A percentile compares a stretch with the other conserved stretches of the same genome.
Conservation (phyloP, 768 basidiomycete species). For the Auriscalpium vulgare region DNA sequence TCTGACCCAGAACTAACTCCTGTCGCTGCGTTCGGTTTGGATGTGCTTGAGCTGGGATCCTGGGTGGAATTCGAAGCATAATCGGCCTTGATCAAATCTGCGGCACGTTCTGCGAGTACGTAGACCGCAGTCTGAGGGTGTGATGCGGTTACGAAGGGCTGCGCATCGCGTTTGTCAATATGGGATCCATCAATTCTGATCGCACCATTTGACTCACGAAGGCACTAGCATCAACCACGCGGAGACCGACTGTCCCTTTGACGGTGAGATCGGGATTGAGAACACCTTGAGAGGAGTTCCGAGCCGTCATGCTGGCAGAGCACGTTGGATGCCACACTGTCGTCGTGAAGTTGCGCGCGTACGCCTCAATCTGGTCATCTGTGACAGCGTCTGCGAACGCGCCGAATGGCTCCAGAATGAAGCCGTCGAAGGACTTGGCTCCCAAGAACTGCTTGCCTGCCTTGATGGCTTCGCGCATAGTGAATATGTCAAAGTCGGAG, state of each 20-base stretch:
- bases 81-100: too few species aligned
- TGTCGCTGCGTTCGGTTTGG: too few species aligned
- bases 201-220: conserved; percentile 1
- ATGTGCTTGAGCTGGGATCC: too few species aligned
- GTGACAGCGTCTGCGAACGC: conserved; percentile 6
- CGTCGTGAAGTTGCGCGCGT: neutral
- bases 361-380: conserved; percentile 9
- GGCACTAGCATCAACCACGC: conserved; percentile 13
- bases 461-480: conserved; percentile 23
- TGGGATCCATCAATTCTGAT: too few species aligned
- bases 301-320: neutral
- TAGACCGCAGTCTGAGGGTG: too few species aligned
- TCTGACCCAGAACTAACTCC: too few species aligned
- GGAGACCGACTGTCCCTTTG: conserved; percentile 9
- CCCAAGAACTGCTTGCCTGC: conserved; percentile 20
- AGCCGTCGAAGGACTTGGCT: conserved; percentile 23
- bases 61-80: too few species aligned
- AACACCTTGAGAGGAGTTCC: neutral
- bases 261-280: conserved; percentile 13
- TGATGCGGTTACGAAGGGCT: too few species aligned
- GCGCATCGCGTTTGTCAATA: too few species aligned
- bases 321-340: conserved; percentile 5
- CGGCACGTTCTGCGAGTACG: too few species aligned
- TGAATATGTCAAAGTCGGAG: conserved; percentile 24
- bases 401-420: conserved; percentile 17